Base-by-base conservation (phyloP, 768 basidiomycete genomes). In the Russula abietina region DNA sequence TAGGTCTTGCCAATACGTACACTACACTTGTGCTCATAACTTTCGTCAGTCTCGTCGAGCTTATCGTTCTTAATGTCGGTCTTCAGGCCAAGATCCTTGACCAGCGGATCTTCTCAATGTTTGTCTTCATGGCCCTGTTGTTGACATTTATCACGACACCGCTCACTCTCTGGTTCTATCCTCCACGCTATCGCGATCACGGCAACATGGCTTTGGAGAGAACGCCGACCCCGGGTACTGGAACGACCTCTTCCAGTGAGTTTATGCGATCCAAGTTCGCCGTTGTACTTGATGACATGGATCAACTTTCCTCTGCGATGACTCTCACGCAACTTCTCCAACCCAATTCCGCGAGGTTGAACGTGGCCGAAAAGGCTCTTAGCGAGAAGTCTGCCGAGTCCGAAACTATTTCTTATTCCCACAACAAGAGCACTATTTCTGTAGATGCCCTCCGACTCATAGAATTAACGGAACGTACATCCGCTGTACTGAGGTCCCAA, bases 11-110 rank as follows among this genome's bases (percentile, higher is more conserved):
- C 22, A 61, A 30, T 51, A 46, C 32, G 14, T 41, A 22, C 48
- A 39, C 39, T n/a, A 14, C 17, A 53, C 19, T 43, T 33, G 26
- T 10, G 39, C 58, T 51, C 30, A 63, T 39, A 38, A 61, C 17
- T 60, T 41, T 60, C 26, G 11, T 28, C 62, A 86, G 84, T 38
- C 76, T 86, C 24, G 91, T 94, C 28, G 93, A 95, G 72, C 83
- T 95, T 32, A 94, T 97, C 66, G 93, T 94, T 9, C 82, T 95
- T 70, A 97, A 97, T 70, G 85, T 95, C 65, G 93, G 93, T 55
- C 78, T 91, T 9, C 73, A 78, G 64, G 90, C 90, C 3, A 74
- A 75, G 14, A 85, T 90, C 59, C 78, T 89, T 51, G 78, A 83
- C 69, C 73, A 78, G 0, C 80, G 83, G 28, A 82, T 88, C 12